Evolutionary conservation across 345 rosid genomes (phyloP), one percentile per base, ranked within the genome.

Genomic region (Nasturtium officinale): DNA sequence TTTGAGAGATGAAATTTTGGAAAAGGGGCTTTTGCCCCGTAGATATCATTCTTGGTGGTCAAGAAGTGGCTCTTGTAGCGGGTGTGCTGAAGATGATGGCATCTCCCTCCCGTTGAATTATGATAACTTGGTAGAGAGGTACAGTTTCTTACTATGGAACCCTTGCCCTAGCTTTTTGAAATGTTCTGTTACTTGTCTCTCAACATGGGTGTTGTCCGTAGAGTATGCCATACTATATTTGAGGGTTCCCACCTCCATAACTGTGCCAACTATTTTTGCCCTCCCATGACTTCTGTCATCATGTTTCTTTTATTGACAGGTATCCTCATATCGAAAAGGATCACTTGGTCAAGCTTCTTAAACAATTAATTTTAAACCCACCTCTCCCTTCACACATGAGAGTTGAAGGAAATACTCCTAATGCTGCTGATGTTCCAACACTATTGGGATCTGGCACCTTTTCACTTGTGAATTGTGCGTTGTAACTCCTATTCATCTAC

Each of bases 11-110:
- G 98, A 94, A 69, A 85, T 91, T 80, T 80, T 86, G 77, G 96
- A 89, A 57, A 87, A 88, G 54, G 86, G 85, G 71, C 98, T 94
- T 84, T 80, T 91, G 61, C 97, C 97, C 18, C 89, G 98, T 79
- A 89, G 98, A 83, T 91, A 86, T 82, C 98, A 94, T 86, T 91
- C 95, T 60, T 87, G 90, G 90, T 91, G 84, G 84, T 88, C 96
- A 13, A 91, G 97, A 82, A 86, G 67, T 72, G 89, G 84, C 45
- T 75, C 52, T 33, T 85, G 33, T 74, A 85, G 80, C 48, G 87
- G 89, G 58, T 71, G 52, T 32, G 61, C 78, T 75, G 76, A 79
- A 50, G 92, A 86, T 80, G 89, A 85, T 81, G 96, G 90, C 73
- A 80, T 82, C 71, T 94, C 98, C 25, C 82, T 89, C 51, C 97